These are phyloP conservation scores for Mesembryanthemum crystallinum DNA, from an alignment of 148 eudicot species.

Conservation along the genomic window DNA sequence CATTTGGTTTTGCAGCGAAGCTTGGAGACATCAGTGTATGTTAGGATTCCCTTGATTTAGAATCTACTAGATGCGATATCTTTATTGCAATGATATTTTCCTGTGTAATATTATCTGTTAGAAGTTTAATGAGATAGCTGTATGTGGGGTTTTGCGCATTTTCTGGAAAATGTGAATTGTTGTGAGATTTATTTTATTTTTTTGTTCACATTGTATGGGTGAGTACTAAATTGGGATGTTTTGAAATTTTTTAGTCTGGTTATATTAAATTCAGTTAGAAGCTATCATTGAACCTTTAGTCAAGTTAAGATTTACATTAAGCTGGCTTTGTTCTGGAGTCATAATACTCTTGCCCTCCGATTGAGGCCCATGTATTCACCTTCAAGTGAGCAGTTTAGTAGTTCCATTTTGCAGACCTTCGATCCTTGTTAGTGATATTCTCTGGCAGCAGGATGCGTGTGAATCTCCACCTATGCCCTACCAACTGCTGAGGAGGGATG, in stretches of 20 bases:
- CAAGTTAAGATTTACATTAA: background rate
- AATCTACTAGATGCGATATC: background rate
- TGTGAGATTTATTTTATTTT: too few species aligned
- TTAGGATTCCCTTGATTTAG: slow-evolving; percentile 10
- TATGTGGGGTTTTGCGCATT: background rate
- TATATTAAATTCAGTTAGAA: background rate
- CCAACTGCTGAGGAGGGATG: slow-evolving; percentile 49
- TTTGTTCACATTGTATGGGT: too few species aligned
- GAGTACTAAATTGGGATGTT: too few species aligned
- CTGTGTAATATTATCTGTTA: too few species aligned
- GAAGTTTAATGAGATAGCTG: too few species aligned
- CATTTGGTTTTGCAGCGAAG: slow-evolving; percentile 82
- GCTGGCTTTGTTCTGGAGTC: background rate
- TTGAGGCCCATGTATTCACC: background rate
- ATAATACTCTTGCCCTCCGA: background rate
- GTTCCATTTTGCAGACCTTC: slow-evolving; percentile 64
- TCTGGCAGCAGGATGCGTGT: slow-evolving; percentile 62
- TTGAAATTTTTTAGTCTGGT: background rate
- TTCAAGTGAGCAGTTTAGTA: background rate
- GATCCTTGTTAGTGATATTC: slow-evolving; percentile 81
- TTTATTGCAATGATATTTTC: too few species aligned
- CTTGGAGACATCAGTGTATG: slow-evolving; percentile 83
- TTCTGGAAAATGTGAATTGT: too few species aligned
- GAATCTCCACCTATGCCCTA: slow-evolving; percentile 46
- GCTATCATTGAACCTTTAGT: background rate